Evolutionary conservation across 2,329 filamentous ascomycete species (phyloP).

Genomic region (Rutstroemia sydowiana): DNA sequence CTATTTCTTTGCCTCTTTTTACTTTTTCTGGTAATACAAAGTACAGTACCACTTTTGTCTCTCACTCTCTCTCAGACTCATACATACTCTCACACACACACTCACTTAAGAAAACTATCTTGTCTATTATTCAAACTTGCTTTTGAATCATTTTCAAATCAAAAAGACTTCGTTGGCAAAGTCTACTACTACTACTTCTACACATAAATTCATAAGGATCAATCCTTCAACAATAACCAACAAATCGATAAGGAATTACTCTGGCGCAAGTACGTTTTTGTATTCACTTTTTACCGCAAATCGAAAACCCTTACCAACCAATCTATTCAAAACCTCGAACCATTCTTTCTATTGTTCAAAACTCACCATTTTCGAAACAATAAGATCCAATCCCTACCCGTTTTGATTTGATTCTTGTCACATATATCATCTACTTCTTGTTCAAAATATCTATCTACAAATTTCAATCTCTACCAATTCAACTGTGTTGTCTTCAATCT

Average conservation of each 20-base stretch:
- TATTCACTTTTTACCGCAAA: background rate
- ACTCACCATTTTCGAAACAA: background rate
- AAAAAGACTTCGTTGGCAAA: conserved; percentile 12
- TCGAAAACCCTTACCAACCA: background rate
- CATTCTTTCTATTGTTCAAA: background rate
- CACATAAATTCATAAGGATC: background rate
- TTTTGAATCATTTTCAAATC: background rate
- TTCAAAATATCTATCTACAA: background rate
- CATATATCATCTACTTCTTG: conserved; percentile 3
- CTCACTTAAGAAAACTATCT: background rate
- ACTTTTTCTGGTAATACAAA: no score
- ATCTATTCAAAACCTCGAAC: background rate
- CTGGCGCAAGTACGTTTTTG: background rate
- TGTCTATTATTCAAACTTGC: conserved; percentile 1
- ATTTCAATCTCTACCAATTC: background rate
- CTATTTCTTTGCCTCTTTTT: no score
- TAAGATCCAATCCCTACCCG: background rate
- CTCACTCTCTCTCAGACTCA: background rate
- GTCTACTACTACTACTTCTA: background rate
- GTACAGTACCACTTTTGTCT: background rate
- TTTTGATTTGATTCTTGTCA: conserved; percentile 2
- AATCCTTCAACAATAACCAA: background rate
- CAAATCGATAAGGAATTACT: no score
- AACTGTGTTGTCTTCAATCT: background rate
- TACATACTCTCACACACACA: background rate